Evolutionary conservation across 2,329 filamentous ascomycete genomes (phyloP), one percentile per base, ranked within the genome.

Genomic region (Penicillium olsonii): DNA sequence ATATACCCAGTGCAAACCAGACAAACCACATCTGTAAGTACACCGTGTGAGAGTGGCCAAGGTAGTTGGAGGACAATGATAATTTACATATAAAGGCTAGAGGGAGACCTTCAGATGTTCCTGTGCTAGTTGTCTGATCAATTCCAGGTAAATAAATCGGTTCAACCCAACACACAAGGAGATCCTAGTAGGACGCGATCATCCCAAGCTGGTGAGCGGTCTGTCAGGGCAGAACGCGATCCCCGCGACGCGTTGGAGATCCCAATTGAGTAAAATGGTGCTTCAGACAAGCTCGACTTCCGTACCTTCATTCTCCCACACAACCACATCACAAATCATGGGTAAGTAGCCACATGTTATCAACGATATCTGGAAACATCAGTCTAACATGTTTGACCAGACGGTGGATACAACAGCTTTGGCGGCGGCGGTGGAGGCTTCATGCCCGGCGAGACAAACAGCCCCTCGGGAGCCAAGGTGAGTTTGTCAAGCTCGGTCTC

Each of bases 351-450:
- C n/a, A n/a, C n/a, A n/a, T n/a, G n/a, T 7, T 15, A n/a, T 15
- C 14, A 4, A 31, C 4, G 27, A n/a, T 29, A 12, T n/a, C 12
- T n/a, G 9, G 9, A 22, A 0, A 5, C 12, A 4, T 19, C 14
- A 6, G 33, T 38, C 24, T 59, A 48, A 56, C 27, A 34, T 24
- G 29, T 15, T 22, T 29, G 29, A 15, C 11, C 45, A 73, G 70
- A 72, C 52, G 62, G 65, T 34, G 64, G 62, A 37, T 70, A 69
- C 60, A 66, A 62, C 44, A 82, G 83, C 66, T 75, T 76, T 46
- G 75, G 75, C 54, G 77, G 77, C 44, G 81, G 80, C 42, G 82
- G 80, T 48, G 82, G 83, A 46, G 83, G 84, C 44, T 86, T 85
- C 67, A 78, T 85, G 71, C 72, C 72, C 22, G 75, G 75, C 40